phyloP scores from a whole-genome alignment of 805 yeast genomes.

The Teunomyces panamensis region DNA sequence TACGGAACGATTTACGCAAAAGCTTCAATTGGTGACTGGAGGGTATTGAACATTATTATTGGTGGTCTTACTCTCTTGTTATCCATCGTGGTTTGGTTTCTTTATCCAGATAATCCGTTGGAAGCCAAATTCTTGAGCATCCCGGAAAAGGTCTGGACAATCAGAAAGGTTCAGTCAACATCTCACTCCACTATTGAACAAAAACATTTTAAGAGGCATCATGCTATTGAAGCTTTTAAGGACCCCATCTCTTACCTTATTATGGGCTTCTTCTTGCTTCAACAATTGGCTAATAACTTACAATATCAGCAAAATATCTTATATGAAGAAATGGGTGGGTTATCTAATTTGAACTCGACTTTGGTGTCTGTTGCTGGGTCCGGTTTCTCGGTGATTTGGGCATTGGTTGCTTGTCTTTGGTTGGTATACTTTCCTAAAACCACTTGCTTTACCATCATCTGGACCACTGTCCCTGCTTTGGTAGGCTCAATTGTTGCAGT shows the following conservation, averaged over 20 bases:
- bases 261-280: constrained; percentile 36
- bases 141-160: constrained; percentile 52
- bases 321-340: constrained; percentile 43
- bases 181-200: constrained; percentile 37
- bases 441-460: constrained; percentile 32
- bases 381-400: constrained; percentile 44
- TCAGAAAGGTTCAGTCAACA: constrained; percentile 33
- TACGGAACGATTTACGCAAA: constrained; percentile 33
- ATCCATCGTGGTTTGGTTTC: constrained; percentile 18
- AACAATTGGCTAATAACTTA: constrained; percentile 51
- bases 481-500: constrained; percentile 46
- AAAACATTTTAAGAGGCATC: constrained; percentile 45
- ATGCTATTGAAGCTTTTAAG: constrained; percentile 47
- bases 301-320: constrained; percentile 52
- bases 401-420: constrained; percentile 35
- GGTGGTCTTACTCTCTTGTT: constrained; percentile 50
- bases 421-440: constrained; percentile 29
- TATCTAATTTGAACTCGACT: constrained; percentile 43
- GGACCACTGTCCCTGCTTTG: constrained; percentile 42
- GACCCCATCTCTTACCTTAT: constrained; percentile 35
- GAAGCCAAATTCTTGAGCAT: constrained; percentile 45
- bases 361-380: constrained; percentile 54
- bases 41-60: constrained; percentile 51
- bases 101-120: constrained; percentile 58
- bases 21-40: constrained; percentile 41